A percentile compares a stretch with the other conserved stretches of the same genome.
Evolutionary conservation across 1,284 basidiomycete genomes (phyloP).

Genomic region (Earliella scabrosa): DNA sequence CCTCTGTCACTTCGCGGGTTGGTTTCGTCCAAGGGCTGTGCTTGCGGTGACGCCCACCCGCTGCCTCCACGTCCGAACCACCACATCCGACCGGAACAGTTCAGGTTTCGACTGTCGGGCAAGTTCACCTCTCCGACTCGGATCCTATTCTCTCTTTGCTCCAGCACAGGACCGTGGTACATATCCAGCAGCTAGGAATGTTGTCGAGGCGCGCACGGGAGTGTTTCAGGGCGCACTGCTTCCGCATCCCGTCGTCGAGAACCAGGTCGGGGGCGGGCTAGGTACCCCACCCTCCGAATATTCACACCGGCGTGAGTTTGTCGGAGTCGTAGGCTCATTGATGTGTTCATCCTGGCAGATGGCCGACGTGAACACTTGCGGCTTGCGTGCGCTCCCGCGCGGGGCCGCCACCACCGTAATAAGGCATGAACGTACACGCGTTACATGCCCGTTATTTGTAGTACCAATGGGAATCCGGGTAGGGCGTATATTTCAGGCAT

Average conservation of each 20-base stretch:
- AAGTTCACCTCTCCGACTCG: too few relatives aligned
- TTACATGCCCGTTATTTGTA: not conserved
- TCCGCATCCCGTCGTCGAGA: conserved; percentile 1
- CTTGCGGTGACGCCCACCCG: not conserved
- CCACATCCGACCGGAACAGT: conserved; percentile 1
- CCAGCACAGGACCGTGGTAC: too few relatives aligned
- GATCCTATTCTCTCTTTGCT: too few relatives aligned
- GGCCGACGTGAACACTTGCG: conserved; percentile 10
- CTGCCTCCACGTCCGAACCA: not conserved
- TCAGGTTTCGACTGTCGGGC: not conserved
- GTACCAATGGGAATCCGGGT: too few relatives aligned
- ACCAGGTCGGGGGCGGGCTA: conserved; percentile 5
- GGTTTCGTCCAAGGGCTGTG: conserved; percentile 1
- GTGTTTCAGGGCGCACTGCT: not conserved
- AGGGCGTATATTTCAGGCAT: too few relatives aligned
- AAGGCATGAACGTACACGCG: not conserved
- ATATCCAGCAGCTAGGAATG: not conserved
- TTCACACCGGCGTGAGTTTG: conserved; percentile 2
- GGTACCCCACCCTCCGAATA: not conserved
- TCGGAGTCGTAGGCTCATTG: not conserved
- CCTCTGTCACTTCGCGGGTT: not conserved
- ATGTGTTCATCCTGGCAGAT: conserved; percentile 15
- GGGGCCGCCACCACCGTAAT: conserved; percentile 5
- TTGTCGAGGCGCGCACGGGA: not conserved
- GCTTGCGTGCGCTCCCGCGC: too few relatives aligned